Conservation (phyloP, 108 stramenopile genomes). For the Fistulifera pelliculosa region DNA sequence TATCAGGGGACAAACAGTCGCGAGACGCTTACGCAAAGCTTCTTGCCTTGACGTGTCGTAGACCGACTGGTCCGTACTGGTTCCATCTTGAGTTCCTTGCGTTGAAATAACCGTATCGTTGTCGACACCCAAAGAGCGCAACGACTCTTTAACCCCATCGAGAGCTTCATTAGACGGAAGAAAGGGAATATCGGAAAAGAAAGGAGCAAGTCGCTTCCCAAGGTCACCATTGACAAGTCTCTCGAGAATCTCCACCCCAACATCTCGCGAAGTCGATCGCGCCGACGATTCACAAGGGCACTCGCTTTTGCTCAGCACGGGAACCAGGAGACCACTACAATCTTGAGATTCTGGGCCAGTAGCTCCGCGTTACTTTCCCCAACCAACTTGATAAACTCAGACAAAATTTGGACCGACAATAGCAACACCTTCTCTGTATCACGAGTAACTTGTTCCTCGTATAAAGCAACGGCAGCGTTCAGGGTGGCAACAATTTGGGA, state of each 20-base stretch:
- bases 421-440: conserved; percentile 21
- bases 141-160: conserved; percentile 28
- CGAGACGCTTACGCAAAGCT: conserved; percentile 36
- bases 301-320: conserved; percentile 31
- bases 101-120: conserved; percentile 55
- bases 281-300: background rate
- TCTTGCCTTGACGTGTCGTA: conserved; percentile 8
- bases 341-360: conserved; percentile 58
- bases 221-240: conserved; percentile 40
- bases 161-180: conserved; percentile 43
- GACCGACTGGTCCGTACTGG: conserved; percentile 1
- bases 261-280: conserved; percentile 10
- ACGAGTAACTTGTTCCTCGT: background rate
- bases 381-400: conserved; percentile 52
- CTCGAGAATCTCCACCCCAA: conserved; percentile 47
- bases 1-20: conserved; percentile 22
- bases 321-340: conserved; percentile 73
- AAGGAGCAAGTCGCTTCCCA: conserved; percentile 30
- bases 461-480: conserved; percentile 49
- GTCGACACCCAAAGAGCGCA: conserved; percentile 49
- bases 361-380: conserved; percentile 25
- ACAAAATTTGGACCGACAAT: conserved; percentile 47
- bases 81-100: conserved; percentile 9
- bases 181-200: conserved; percentile 69
- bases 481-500: conserved; percentile 67